Evolutionary conservation across 768 basidiomycete species (phyloP), one percentile per base, ranked within the genome.

Genomic region (Trametes sanguinea): DNA sequence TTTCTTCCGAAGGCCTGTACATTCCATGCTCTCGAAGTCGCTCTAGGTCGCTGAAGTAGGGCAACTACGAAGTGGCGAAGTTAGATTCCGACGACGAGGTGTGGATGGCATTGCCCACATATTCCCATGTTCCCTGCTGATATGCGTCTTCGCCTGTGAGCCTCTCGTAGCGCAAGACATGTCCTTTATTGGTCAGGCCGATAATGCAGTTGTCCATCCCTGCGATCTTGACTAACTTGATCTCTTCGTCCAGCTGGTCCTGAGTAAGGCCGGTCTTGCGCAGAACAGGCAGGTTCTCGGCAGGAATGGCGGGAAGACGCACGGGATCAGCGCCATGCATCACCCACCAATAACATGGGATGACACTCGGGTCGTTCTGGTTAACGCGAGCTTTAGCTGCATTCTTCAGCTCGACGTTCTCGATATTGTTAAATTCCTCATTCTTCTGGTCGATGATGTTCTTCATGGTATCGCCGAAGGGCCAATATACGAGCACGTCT

Each of bases 151-250:
- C 83, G 46, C 74, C 72, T 2, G 75, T 73, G 42, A 86, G 78
- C 35, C 77, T 65, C 16, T 78, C 75, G 67, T 85, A 86, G 68
- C 85, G 85, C 64, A 92, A 76, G 51, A 95, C 89, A 70, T 92
- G 89, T 0, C 92, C 92, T 39, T 82, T 75, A 68, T 89, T 86
- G 13, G 94, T 95, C 67, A 98, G 75, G 11, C 89, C 95, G 60
- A 96, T 76, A 30, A 97, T 71, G 65, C 85, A 82, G 51, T 80
- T 78, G 56, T 92, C 86, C 63, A 94, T 81, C 4, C 85, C 89
- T 8, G 93, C 95, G 46, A 98, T 87, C 73, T 92, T 87, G 37
- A 93, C 80, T 40, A 97, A 79, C 70, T 79, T 80, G 13, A 75
- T 76, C 35, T 73, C 71, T 47, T 70, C 58, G 37, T 73, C 69